Evolutionary conservation across 1,284 basidiomycete genomes (phyloP).

Genomic region (Hypsizygus ulmarius): DNA sequence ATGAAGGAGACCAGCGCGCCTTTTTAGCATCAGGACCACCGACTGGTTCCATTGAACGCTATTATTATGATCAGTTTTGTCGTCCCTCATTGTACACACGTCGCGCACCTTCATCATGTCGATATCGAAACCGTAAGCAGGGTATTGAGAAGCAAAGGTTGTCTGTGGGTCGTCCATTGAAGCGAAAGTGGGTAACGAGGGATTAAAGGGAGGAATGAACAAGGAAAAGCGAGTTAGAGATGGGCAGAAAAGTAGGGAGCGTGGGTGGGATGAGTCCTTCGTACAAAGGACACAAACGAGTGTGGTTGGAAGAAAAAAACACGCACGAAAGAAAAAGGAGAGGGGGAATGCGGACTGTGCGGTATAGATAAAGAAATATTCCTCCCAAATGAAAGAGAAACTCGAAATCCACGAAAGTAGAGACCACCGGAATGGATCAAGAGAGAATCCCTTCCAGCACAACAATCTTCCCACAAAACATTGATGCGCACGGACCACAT

Average conservation of each 20-base stretch:
- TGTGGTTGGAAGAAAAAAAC: slow-evolving; percentile 39
- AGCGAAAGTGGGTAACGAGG: slow-evolving; percentile 27
- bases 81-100: slow-evolving; percentile 8
- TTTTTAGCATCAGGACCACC: slow-evolving; percentile 84
- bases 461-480: slow-evolving; percentile 9
- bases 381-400: slow-evolving; percentile 19
- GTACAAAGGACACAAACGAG: slow-evolving; percentile 33
- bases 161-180: slow-evolving; percentile 73
- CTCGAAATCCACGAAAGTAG: slow-evolving; percentile 10
- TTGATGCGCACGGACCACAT: slow-evolving; percentile 21
- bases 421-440: slow-evolving; percentile 1
- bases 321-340: slow-evolving; percentile 40
- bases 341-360: slow-evolving; percentile 31
- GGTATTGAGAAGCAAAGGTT: slow-evolving; percentile 64
- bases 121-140: slow-evolving; percentile 68
- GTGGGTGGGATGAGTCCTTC: slow-evolving; percentile 16
- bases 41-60: slow-evolving; percentile 78
- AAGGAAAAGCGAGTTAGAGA: slow-evolving; percentile 38
- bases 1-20: slow-evolving; percentile 78
- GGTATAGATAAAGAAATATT: slow-evolving; percentile 20
- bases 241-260: slow-evolving; percentile 29
- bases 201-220: slow-evolving; percentile 34
- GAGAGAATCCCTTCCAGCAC: not conserved
- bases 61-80: slow-evolving; percentile 12
- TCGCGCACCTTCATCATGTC: slow-evolving; percentile 81